Evolutionary conservation across 78 protist species (phyloP), one percentile per base, ranked within the genome.

Genomic region (Thecamonas trahens): DNA sequence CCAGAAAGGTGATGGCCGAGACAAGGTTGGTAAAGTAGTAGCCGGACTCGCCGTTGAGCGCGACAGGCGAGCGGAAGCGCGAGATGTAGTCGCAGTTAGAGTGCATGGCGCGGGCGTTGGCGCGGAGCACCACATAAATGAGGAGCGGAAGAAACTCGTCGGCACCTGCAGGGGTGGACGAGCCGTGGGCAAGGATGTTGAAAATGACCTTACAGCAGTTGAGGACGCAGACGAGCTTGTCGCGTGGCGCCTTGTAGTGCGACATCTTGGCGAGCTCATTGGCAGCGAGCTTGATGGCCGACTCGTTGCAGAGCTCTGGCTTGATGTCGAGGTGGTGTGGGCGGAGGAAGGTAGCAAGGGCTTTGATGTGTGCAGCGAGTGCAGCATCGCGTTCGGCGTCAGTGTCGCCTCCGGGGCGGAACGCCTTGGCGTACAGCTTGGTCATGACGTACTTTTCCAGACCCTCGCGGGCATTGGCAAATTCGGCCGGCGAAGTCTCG

Each of bases 71-170:
- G 58, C 87, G 64, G 62, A 74, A 81, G 28, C 77, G 73, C 26
- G 31, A 39, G 28, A 47, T 18, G 1, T 4, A 81, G 71, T 61
- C 61, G 11, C 86, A 38, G 65, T 86, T 84, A 13, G 86, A 78
- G 34, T 54, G 65, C 34, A 85, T 69, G 54, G 54, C n/a, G 24
- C 72, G 70, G 32, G 87, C 83, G 77, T 86, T 86, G 14, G 94
- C 63, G 28, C 61, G 65, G 66, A 89, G 39, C 31, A 89, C 73
- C 4, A 86, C 78, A 49, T 49, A 83, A 35, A 89, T 86, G 15
- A 89, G 52, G 20, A 89, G 45, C 7, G 94, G 91, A 22, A 89
- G 42, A 24, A 89, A 86, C 35, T 83, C 86, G 57, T 89, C 94
- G n/a, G 92, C 88, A 3, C 6, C 35, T 5, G 67, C 54, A 11